phyloP scores from a whole-genome alignment of 768 basidiomycete species.

The Trametes sanguinea region DNA sequence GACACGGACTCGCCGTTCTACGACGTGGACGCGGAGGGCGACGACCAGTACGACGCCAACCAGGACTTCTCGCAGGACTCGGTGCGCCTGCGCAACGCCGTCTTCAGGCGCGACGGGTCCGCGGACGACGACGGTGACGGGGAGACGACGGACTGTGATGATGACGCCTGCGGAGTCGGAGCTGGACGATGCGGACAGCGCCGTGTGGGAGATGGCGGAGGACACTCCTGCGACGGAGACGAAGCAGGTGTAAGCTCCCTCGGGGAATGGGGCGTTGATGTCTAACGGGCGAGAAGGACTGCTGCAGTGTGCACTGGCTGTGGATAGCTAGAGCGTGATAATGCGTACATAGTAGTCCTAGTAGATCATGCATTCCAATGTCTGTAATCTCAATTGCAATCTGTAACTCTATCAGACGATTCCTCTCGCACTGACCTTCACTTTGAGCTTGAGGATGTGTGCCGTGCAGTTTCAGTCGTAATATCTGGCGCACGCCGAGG shows the following conservation, averaged over 20 bases:
- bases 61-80: slow-evolving; percentile 6
- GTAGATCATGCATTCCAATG: slow-evolving; percentile 10
- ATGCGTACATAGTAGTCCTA: slow-evolving; percentile 11
- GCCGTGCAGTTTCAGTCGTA: background rate
- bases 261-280: background rate
- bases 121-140: slow-evolving; percentile 10
- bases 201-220: slow-evolving; percentile 4
- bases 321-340: slow-evolving; percentile 20
- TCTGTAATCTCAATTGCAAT: slow-evolving; percentile 11
- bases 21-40: slow-evolving; percentile 1
- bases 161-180: slow-evolving; percentile 14
- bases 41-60: background rate
- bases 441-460: no score
- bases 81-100: slow-evolving; percentile 11
- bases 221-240: background rate
- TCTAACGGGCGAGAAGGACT: background rate
- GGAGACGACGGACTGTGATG: slow-evolving; percentile 7
- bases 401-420: background rate
- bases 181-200: slow-evolving; percentile 16
- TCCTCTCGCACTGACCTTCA: no score
- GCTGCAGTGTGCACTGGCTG: slow-evolving; percentile 11
- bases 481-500: background rate
- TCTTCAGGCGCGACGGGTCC: background rate
- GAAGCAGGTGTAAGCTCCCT: background rate
- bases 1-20: slow-evolving; percentile 16